These are phyloP conservation scores for Aspergillus novoparasiticus DNA, from an alignment of 2,329 filamentous ascomycete genomes.

Conservation along the genomic window DNA sequence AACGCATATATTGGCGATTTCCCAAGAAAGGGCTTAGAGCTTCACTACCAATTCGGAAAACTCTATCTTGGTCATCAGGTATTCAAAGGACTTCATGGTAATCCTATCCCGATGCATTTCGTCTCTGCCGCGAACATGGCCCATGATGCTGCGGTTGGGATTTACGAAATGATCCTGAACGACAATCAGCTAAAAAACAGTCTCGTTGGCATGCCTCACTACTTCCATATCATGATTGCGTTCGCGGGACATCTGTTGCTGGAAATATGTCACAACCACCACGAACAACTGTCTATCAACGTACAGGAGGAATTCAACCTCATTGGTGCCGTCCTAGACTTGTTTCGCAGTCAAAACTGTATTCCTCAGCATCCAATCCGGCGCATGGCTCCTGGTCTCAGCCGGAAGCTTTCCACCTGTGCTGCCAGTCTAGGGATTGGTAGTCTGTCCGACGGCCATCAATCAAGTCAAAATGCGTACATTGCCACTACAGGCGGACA, in stretches of 20 bases:
- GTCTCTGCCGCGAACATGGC: conserved; percentile 28
- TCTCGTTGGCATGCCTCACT: conserved; percentile 45
- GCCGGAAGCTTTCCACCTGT: conserved; percentile 24
- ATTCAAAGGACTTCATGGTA: conserved; percentile 44
- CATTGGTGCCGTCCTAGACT: conserved; percentile 14
- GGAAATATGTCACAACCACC: conserved; percentile 42
- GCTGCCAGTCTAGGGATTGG: conserved; percentile 7
- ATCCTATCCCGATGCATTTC: conserved; percentile 40
- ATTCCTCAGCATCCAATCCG: conserved; percentile 27
- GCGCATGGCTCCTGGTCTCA: conserved; percentile 27
- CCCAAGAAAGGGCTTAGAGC: conserved; percentile 48
- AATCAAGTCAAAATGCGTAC: neutral
- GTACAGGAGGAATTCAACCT: conserved; percentile 21
- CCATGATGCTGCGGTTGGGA: conserved; percentile 38
- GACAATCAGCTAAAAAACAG: conserved; percentile 40
- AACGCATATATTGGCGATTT: conserved; percentile 44
- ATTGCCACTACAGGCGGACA: neutral
- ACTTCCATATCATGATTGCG: conserved; percentile 48
- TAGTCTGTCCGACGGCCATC: neutral
- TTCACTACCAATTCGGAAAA: conserved; percentile 53
- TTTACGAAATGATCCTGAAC: conserved; percentile 42
- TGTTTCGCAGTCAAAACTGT: conserved; percentile 22
- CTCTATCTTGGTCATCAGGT: conserved; percentile 52
- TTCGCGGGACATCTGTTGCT: conserved; percentile 46
- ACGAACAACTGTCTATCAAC: conserved; percentile 37